Percentiles rank a stretch among this genome's conserved stretches.
Evolutionary conservation across 2,329 filamentous ascomycete species (phyloP).

Genomic region (Colletotrichum cuscutae): DNA sequence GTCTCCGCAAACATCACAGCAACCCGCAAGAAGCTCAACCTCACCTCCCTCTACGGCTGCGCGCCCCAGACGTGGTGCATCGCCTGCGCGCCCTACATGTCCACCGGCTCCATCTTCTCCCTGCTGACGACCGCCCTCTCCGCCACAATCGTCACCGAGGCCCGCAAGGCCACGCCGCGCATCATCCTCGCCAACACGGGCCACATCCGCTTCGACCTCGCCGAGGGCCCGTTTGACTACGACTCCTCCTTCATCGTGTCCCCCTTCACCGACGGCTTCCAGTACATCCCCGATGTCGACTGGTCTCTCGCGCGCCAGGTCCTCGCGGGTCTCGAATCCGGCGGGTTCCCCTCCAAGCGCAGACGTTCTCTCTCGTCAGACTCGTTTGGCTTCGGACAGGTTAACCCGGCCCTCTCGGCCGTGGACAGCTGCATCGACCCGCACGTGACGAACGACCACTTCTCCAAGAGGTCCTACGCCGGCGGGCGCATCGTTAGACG

Average conservation of each 20-base stretch:
- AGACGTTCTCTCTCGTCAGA: background rate
- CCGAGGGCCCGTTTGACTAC: constrained; percentile 70
- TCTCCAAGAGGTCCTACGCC: constrained; percentile 11
- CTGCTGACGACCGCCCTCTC: constrained; percentile 8
- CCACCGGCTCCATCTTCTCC: constrained; percentile 7
- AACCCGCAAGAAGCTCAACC: constrained; percentile 61
- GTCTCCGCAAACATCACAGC: constrained; percentile 62
- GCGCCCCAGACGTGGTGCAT: constrained; percentile 69
- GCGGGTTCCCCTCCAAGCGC: constrained; percentile 9
- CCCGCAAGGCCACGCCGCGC: constrained; percentile 53
- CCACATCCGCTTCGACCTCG: constrained; percentile 69
- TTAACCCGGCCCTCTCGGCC: background rate
- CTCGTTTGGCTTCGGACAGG: background rate
- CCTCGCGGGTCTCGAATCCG: background rate
- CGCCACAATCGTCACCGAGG: constrained; percentile 59
- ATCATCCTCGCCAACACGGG: constrained; percentile 71
- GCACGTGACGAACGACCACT: constrained; percentile 17
- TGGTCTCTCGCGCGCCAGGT: constrained; percentile 43
- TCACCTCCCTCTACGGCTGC: constrained; percentile 68
- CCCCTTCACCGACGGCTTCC: constrained; percentile 63
- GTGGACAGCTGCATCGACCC: constrained; percentile 20
- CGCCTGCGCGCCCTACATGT: constrained; percentile 62
- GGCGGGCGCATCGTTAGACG: constrained; percentile 49
- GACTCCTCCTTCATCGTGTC: constrained; percentile 64
- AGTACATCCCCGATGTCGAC: constrained; percentile 63